These are phyloP conservation scores for Ogataea populi-albae DNA, from an alignment of 805 yeast genomes.

Conservation along the genomic window DNA sequence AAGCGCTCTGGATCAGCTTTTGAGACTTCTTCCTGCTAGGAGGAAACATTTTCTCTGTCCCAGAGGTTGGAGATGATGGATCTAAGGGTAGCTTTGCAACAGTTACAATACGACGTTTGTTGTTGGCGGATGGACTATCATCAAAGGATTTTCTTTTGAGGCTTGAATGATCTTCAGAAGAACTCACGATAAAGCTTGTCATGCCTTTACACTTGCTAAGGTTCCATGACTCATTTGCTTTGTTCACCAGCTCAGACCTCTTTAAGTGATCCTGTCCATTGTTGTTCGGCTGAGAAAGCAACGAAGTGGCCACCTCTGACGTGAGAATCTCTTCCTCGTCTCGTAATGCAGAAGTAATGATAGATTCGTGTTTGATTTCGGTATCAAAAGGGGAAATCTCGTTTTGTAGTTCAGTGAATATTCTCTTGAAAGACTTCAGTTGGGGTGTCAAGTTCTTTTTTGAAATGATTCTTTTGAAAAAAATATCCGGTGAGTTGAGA, in stretches of 20 bases:
- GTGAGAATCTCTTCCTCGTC: slow-evolving; percentile 28
- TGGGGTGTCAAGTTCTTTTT: slow-evolving; percentile 32
- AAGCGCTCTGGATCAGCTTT: slow-evolving; percentile 28
- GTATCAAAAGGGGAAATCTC: slow-evolving; percentile 35
- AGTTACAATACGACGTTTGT: slow-evolving; percentile 25
- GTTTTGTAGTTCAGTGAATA: slow-evolving; percentile 32
- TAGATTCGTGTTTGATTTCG: slow-evolving; percentile 36
- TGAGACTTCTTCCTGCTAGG: slow-evolving; percentile 26
- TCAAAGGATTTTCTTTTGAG: slow-evolving; percentile 19
- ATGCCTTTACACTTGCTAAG: slow-evolving; percentile 18
- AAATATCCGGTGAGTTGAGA: slow-evolving; percentile 18
- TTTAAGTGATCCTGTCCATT: slow-evolving; percentile 18
- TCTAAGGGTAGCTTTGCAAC: slow-evolving; percentile 8
- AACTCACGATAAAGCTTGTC: slow-evolving; percentile 7
- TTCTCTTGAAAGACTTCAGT: slow-evolving; percentile 34
- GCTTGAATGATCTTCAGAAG: slow-evolving; percentile 8
- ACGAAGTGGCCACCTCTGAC: slow-evolving; percentile 12
- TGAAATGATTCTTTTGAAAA: slow-evolving; percentile 31
- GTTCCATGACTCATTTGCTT: slow-evolving; percentile 37
- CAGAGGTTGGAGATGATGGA: slow-evolving; percentile 1
- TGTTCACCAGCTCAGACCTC: slow-evolving; percentile 33
- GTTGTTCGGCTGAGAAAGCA: slow-evolving; percentile 10
- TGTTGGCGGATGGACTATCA: slow-evolving; percentile 4
- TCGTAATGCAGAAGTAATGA: slow-evolving; percentile 31
- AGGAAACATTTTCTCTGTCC: slow-evolving; percentile 5